These are phyloP conservation scores for Ustilago tritici DNA, from an alignment of 1,284 basidiomycete genomes.

Conservation along the genomic window DNA sequence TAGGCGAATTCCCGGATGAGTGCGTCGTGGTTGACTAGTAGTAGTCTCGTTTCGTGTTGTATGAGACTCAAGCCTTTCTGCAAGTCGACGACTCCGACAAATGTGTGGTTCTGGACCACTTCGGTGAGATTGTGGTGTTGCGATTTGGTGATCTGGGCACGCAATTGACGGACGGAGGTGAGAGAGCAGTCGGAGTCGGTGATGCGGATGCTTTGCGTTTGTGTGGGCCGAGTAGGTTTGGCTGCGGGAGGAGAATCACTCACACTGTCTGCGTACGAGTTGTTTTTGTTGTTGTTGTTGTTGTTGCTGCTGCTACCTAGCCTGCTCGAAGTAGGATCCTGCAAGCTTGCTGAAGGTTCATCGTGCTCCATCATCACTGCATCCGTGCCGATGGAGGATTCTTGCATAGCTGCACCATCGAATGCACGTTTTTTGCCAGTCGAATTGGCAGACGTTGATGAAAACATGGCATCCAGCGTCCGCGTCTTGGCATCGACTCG, in stretches of 20 bases:
- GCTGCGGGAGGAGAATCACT: not conserved
- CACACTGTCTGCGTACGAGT: constrained; percentile 4
- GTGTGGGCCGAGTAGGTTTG: constrained; percentile 18
- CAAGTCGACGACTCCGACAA: constrained; percentile 91
- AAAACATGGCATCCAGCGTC: constrained; percentile 83
- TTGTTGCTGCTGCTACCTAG: not conserved
- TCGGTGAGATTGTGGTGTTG: constrained; percentile 84
- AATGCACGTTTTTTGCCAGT: constrained; percentile 30
- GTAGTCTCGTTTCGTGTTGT: constrained; percentile 88
- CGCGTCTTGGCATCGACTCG: constrained; percentile 87
- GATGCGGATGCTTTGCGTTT: constrained; percentile 72
- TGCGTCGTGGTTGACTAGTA: constrained; percentile 83
- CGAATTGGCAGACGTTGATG: constrained; percentile 5
- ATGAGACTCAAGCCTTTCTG: constrained; percentile 81
- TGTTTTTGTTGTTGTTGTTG: not conserved
- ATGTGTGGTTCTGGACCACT: constrained; percentile 86
- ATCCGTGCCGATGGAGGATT: constrained; percentile 4
- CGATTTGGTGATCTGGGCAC: constrained; percentile 75
- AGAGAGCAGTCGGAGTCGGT: constrained; percentile 83
- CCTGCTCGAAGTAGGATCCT: not conserved
- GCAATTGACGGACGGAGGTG: constrained; percentile 80
- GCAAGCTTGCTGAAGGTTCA: not conserved
- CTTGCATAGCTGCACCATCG: constrained; percentile 3
- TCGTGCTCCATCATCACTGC: constrained; percentile 10
- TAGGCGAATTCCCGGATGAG: constrained; percentile 87